phyloP scores from a whole-genome alignment of 2,329 filamentous ascomycete genomes.

The Curvularia hawaiiensis region DNA sequence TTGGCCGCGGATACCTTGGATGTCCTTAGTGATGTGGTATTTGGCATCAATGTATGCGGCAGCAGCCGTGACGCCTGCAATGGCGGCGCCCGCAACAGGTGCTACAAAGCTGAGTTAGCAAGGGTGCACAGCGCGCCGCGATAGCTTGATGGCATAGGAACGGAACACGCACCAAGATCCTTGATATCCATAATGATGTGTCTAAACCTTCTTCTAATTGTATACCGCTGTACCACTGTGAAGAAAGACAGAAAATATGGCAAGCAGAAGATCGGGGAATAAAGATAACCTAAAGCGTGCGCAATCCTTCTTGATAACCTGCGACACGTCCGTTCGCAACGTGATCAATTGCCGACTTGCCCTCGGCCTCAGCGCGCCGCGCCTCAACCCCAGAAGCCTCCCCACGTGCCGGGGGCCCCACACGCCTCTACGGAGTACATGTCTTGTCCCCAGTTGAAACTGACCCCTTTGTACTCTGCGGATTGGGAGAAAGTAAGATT shows the following conservation, averaged over 20 bases:
- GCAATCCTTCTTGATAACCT: conserved; percentile 16
- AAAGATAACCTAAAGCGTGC: conserved; percentile 1
- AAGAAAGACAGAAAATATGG: neutral
- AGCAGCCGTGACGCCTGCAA: conserved; percentile 46
- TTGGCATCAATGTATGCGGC: conserved; percentile 72
- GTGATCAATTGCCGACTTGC: conserved; percentile 37
- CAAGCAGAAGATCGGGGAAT: conserved; percentile 4
- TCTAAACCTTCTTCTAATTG: neutral
- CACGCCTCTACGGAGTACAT: conserved; percentile 19
- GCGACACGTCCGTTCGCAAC: conserved; percentile 24
- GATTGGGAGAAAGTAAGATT: neutral
- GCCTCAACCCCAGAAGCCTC: conserved; percentile 14
- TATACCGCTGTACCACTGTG: neutral
- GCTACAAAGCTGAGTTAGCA: conserved; percentile 25
- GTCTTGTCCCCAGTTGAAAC: neutral
- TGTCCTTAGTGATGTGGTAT: conserved; percentile 68
- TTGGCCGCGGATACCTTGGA: conserved; percentile 54
- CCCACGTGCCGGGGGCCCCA: conserved; percentile 22
- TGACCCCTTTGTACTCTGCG: neutral
- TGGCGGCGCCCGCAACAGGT: conserved; percentile 42
- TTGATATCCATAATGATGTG: conserved; percentile 8
- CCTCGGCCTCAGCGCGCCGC: conserved; percentile 25
- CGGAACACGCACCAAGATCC: conserved; percentile 17
- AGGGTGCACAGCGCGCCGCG: conserved; percentile 7
- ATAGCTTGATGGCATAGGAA: conserved; percentile 1